Percentiles rank a stretch among this genome's conserved stretches.
phyloP scores from a whole-genome alignment of 306 rosid genomes.

The Chamaecrista fasciculata region DNA sequence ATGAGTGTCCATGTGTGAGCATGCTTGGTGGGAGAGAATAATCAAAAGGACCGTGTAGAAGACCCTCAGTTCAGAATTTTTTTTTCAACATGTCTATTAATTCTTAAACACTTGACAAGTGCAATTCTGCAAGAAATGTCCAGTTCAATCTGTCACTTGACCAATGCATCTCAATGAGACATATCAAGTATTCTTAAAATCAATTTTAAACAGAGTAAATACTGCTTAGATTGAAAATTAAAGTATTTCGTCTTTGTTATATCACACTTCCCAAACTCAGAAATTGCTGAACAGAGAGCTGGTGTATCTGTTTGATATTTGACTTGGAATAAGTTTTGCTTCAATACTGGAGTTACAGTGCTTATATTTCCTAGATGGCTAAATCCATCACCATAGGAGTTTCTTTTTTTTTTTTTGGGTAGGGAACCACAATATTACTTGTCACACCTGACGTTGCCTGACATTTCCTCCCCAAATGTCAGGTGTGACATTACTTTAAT shows the following conservation, averaged over 20 bases:
- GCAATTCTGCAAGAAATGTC: slow-evolving; percentile 8
- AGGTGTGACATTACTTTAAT: too few relatives aligned
- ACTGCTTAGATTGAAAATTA: background rate
- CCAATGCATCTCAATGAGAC: background rate
- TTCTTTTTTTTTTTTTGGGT: background rate
- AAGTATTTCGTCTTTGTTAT: background rate
- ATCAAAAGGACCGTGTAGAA: background rate
- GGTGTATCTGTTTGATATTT: background rate
- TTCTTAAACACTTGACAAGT: background rate
- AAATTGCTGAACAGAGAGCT: background rate
- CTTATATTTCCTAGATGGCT: background rate
- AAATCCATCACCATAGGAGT: background rate
- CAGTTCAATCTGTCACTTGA: too few relatives aligned
- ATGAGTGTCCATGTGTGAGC: background rate
- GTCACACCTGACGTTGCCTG: too few relatives aligned
- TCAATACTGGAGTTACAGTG: background rate
- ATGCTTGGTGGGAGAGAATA: background rate
- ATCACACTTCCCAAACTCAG: background rate
- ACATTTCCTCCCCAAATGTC: too few relatives aligned
- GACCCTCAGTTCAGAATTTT: background rate
- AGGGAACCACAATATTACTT: slow-evolving; percentile 1
- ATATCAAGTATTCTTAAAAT: background rate
- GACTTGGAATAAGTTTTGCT: background rate
- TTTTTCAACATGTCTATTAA: slow-evolving; percentile 7
- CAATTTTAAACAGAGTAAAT: background rate